Conservation (phyloP, 2,329 filamentous ascomycete genomes). For the Pseudocercospora cruenta region DNA sequence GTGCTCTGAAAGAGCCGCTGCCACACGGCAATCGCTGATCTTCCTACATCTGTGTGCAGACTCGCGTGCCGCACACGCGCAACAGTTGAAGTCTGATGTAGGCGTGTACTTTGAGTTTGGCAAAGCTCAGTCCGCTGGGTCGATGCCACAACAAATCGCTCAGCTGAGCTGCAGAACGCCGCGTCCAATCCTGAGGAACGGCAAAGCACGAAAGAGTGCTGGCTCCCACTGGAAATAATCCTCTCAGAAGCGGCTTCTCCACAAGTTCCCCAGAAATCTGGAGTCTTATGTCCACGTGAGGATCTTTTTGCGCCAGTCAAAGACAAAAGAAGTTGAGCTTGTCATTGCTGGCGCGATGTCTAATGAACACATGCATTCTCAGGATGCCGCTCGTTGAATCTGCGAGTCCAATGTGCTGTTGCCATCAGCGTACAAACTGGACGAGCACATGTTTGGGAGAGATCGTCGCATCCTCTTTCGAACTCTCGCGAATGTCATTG, state of each 20-base stretch:
- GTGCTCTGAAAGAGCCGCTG: constrained; percentile 17
- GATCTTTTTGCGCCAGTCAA: not conserved
- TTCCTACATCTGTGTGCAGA: not conserved
- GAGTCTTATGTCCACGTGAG: not conserved
- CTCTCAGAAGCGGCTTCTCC: constrained; percentile 8
- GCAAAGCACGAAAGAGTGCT: constrained; percentile 20
- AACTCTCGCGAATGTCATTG: not conserved
- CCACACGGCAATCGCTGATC: constrained; percentile 20
- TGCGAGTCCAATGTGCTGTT: not conserved
- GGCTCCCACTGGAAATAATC: constrained; percentile 5
- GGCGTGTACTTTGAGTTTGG: constrained; percentile 7
- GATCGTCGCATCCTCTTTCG: not conserved
- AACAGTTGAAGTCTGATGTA: constrained; percentile 1
- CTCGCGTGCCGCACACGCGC: constrained; percentile 16
- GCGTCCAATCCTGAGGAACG: constrained; percentile 3
- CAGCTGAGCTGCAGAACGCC: not conserved
- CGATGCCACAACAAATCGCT: not conserved
- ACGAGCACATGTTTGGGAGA: no score
- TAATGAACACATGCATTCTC: not conserved
- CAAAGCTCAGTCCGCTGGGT: not conserved
- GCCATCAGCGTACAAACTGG: not conserved
- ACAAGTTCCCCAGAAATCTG: not conserved
- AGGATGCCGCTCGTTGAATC: no score
- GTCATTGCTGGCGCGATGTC: not conserved
- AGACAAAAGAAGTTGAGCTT: constrained; percentile 4